Percentiles rank a stretch among this genome's conserved stretches.
These are phyloP conservation scores for Pinus albicaulis DNA, from an alignment of 75 land plant species.

Conservation along the genomic window DNA sequence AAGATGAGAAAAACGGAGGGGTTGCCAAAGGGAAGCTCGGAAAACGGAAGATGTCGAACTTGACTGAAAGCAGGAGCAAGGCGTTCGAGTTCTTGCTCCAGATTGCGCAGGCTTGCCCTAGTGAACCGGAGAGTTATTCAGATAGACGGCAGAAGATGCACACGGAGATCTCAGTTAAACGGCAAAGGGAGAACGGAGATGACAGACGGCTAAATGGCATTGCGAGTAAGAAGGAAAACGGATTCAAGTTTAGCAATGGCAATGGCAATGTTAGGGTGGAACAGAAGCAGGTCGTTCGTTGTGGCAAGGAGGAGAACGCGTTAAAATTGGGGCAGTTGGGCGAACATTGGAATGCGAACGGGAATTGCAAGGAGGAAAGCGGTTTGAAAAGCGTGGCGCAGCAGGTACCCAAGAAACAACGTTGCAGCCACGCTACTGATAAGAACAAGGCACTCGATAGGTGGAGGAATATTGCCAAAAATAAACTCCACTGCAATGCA, in stretches of 20 bases:
- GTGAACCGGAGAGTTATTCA: neutral
- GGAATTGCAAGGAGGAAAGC: neutral
- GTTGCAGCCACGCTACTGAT: neutral
- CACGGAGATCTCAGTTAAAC: neutral
- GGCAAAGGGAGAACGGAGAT: neutral
- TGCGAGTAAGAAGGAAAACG: neutral
- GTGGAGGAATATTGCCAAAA: conserved; percentile 5
- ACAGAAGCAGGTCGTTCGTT: neutral
- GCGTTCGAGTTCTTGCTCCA: conserved; percentile 10
- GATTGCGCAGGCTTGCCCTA: conserved; percentile 4
- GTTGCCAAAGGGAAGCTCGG: neutral
- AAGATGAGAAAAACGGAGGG: conserved; percentile 1
- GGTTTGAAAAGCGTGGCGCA: neutral
- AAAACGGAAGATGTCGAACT: neutral
- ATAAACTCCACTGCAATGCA: conserved; percentile 5
- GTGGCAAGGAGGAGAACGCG: neutral
- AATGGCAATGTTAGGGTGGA: neutral
- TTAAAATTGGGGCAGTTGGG: neutral
- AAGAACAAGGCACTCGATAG: conserved; percentile 6
- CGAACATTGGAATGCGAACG: no score
- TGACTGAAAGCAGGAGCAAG: conserved; percentile 3
- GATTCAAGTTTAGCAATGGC: neutral
- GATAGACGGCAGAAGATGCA: no score
- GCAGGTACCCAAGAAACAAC: conserved; percentile 4
- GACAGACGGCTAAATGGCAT: neutral